A percentile compares a stretch with the other conserved stretches of the same genome.
phyloP scores from a whole-genome alignment of 1,284 basidiomycete genomes.

The Spongispora temasekensis region DNA sequence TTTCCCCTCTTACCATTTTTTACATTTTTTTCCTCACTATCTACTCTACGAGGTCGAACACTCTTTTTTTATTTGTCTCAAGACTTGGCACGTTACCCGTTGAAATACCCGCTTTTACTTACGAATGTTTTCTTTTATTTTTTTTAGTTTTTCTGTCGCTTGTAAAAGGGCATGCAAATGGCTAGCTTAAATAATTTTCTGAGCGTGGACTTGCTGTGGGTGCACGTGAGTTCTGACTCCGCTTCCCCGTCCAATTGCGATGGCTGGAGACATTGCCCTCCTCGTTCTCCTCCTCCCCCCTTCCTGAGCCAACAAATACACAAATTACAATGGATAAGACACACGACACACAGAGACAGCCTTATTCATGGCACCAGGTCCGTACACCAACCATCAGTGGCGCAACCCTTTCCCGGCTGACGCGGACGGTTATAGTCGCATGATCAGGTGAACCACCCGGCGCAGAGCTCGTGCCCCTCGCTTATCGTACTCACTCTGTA shows the following conservation, averaged over 20 bases:
- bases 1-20: neutral
- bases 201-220: conserved; percentile 1
- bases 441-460: conserved; percentile 54
- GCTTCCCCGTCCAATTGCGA: conserved; percentile 28
- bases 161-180: conserved; percentile 34
- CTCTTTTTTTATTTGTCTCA: conserved; percentile 1
- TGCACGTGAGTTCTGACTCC: conserved; percentile 39
- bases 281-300: conserved; percentile 6
- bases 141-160: conserved; percentile 17
- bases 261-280: conserved; percentile 16
- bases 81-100: conserved; percentile 17
- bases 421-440: conserved; percentile 49
- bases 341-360: conserved; percentile 41
- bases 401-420: conserved; percentile 23
- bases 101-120: conserved; percentile 23
- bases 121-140: neutral
- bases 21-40: no score
- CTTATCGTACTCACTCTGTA: conserved; percentile 35
- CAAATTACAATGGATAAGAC: conserved; percentile 27
- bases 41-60: conserved; percentile 18
- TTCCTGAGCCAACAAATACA: conserved; percentile 11
- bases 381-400: conserved; percentile 21
- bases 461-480: no score
- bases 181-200: conserved; percentile 13
- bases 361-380: conserved; percentile 67